These are phyloP conservation scores for Scheffersomyces cryptocercus DNA, from an alignment of 1,139 yeast species.

Conservation along the genomic window DNA sequence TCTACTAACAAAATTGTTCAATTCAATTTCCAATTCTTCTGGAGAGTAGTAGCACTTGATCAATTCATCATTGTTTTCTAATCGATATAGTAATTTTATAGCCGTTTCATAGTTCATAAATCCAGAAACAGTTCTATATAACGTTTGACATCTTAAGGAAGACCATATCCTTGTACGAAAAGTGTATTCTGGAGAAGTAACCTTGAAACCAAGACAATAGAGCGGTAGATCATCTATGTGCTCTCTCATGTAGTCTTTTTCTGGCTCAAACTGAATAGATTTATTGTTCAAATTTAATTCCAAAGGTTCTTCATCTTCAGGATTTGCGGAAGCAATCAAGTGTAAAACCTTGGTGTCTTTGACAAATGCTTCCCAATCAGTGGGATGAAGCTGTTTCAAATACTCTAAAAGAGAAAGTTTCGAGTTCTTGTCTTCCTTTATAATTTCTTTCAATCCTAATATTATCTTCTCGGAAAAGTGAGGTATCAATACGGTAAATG, in stretches of 20 bases:
- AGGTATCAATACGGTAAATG: constrained; percentile 82
- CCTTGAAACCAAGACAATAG: constrained; percentile 70
- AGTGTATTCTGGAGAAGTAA: constrained; percentile 59
- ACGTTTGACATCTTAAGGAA: constrained; percentile 73
- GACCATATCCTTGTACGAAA: constrained; percentile 82
- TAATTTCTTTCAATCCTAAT: constrained; percentile 63
- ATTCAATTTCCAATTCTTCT: constrained; percentile 38
- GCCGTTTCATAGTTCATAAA: constrained; percentile 73
- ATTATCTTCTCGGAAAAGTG: constrained; percentile 80
- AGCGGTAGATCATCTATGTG: constrained; percentile 63
- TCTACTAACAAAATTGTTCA: constrained; percentile 56
- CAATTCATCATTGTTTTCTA: constrained; percentile 53
- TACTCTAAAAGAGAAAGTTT: constrained; percentile 74
- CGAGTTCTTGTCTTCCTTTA: constrained; percentile 59
- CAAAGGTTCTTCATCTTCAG: constrained; percentile 7
- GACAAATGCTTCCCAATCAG: constrained; percentile 80
- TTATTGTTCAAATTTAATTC: neutral
- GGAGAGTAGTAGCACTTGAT: constrained; percentile 21
- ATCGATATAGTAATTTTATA: constrained; percentile 60
- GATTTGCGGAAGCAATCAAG: constrained; percentile 2
- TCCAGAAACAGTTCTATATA: constrained; percentile 77
- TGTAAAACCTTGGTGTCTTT: constrained; percentile 55
- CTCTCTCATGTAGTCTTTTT: constrained; percentile 28
- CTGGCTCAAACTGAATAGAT: neutral
- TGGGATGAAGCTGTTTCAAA: constrained; percentile 63